Conservation (phyloP, 306 rosid genomes). For the Dryas octopetala region DNA sequence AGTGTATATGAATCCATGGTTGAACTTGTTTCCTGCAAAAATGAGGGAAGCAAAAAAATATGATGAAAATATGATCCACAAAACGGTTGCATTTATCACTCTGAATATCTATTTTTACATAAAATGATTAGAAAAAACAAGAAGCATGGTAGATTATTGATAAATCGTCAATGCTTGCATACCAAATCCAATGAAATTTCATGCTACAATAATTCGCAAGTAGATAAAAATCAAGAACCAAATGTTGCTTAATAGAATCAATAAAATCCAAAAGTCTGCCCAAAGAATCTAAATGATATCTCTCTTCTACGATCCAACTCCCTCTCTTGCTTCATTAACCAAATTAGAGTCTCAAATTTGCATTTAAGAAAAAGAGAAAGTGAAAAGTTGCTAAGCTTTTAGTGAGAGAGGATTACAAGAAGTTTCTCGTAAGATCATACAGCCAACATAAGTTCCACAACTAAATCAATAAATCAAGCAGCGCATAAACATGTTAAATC, state of each 20-base stretch:
- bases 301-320: background rate
- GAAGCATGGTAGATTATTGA: background rate
- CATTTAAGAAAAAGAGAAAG: background rate
- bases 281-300: background rate
- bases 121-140: background rate
- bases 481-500: background rate
- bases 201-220: conserved; percentile 3
- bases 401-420: background rate
- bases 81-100: background rate
- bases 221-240: background rate
- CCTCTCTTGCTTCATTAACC: background rate
- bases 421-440: background rate
- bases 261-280: background rate
- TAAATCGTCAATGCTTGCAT: background rate
- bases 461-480: background rate
- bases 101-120: background rate
- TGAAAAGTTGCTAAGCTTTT: background rate
- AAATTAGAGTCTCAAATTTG: background rate
- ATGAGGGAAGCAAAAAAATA: conserved; percentile 19
- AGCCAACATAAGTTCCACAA: background rate
- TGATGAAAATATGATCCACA: background rate
- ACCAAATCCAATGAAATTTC: background rate
- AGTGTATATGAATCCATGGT: conserved; percentile 75
- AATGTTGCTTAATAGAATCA: background rate
- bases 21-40: conserved; percentile 17